Evolutionary conservation across 345 rosid genomes (phyloP).

Genomic region (Murraya paniculata): DNA sequence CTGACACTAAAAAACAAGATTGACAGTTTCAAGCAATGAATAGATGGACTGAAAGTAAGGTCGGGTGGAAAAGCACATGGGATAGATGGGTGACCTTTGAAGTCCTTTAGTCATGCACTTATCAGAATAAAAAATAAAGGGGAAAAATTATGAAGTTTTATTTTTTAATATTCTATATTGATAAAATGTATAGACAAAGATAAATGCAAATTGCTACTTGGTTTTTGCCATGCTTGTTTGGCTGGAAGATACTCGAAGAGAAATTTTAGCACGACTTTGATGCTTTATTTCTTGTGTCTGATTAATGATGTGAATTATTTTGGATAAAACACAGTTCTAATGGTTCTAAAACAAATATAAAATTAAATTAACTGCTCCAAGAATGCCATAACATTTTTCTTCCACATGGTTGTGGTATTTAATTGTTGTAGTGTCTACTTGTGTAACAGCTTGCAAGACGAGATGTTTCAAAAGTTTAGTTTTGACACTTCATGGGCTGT

Average conservation of each 20-base stretch:
- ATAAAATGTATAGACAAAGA: neutral
- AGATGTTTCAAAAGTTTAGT: conserved; percentile 94
- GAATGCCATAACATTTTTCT: neutral
- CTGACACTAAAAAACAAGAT: neutral
- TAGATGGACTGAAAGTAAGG: neutral
- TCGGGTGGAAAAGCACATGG: neutral
- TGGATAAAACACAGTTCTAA: neutral
- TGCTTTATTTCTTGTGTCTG: neutral
- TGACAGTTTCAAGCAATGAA: neutral
- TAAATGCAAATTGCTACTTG: neutral
- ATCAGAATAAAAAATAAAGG: neutral
- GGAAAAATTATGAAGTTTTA: neutral
- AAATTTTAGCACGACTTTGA: neutral
- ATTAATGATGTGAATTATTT: neutral
- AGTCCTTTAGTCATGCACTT: neutral
- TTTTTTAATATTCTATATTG: neutral
- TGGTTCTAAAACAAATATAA: neutral
- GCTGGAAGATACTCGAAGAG: neutral
- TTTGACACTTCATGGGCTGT: conserved; percentile 96
- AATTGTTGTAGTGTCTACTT: conserved; percentile 10
- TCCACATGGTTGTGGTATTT: neutral
- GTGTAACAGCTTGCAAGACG: conserved; percentile 84
- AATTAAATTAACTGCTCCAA: neutral
- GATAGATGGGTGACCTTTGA: neutral
- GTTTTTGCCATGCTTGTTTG: neutral